phyloP scores from a whole-genome alignment of 106 monocot species.

The Allium cepa region DNA sequence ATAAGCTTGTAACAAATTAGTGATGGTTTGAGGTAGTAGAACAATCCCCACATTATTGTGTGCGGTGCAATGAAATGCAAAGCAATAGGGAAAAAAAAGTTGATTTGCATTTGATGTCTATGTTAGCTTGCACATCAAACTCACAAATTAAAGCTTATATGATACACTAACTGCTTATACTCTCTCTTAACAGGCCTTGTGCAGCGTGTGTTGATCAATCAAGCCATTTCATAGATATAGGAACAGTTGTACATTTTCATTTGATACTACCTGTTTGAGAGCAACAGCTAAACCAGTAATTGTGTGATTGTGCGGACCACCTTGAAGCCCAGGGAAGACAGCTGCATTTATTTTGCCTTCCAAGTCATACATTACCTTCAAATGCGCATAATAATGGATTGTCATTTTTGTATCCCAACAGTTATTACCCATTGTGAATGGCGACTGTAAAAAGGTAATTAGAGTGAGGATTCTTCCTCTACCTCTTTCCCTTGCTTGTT shows the following conservation, averaged over 20 bases:
- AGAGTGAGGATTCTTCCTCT: background rate
- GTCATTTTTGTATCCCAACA: background rate
- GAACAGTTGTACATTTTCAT: background rate
- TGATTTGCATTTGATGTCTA: too few species aligned
- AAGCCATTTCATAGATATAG: too few species aligned
- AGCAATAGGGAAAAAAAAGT: too few species aligned
- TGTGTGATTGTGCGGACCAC: constrained; percentile 98
- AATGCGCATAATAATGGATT: background rate
- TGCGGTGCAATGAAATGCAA: too few species aligned
- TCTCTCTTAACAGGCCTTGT: too few species aligned
- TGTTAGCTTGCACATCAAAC: too few species aligned
- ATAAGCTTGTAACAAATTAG: too few species aligned
- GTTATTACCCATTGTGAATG: background rate
- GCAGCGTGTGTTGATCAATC: too few species aligned
- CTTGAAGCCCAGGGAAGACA: constrained; percentile 99
- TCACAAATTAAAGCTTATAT: too few species aligned
- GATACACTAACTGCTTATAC: too few species aligned
- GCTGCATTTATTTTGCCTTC: constrained; percentile 98
- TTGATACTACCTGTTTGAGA: constrained; percentile 73
- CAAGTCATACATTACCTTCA: constrained; percentile 81
- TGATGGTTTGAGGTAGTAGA: too few species aligned
- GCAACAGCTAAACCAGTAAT: constrained; percentile 98
- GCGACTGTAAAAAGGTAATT: background rate
- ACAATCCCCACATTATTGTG: too few species aligned
- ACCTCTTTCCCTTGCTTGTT: constrained; percentile 95